phyloP scores from a whole-genome alignment of 73 alveolate species.

The Loxodes magnus region DNA sequence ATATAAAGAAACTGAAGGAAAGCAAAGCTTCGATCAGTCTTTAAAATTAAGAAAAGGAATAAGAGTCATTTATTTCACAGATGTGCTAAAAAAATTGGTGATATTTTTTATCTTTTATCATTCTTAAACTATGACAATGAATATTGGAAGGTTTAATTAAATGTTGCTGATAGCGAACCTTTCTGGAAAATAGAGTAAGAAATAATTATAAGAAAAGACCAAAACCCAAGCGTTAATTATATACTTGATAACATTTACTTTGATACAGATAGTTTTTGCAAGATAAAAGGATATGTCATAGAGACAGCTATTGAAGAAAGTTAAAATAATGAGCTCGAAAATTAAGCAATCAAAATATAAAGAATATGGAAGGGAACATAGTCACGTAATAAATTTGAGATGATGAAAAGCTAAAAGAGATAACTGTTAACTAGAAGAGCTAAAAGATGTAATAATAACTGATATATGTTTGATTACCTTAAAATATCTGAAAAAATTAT shows the following conservation, averaged over 20 bases:
- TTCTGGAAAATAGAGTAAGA: conserved; percentile 13
- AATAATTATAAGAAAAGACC: not conserved
- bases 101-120: not conserved
- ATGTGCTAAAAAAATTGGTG: not conserved
- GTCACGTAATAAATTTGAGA: not conserved
- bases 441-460: not conserved
- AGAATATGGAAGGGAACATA: conserved; percentile 4
- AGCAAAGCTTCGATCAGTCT: not conserved
- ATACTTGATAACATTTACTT: not conserved
- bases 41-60: not conserved
- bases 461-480: not conserved
- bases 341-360: conserved; percentile 1
- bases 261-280: not conserved
- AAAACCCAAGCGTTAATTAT: not conserved
- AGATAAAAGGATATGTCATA: not conserved
- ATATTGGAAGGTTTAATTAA: not conserved
- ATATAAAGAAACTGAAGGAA: not conserved
- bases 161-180: not conserved
- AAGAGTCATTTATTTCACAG: not conserved
- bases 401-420: not conserved
- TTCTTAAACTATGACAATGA: too few relatives aligned
- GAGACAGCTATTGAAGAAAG: conserved; percentile 1
- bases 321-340: too few relatives aligned
- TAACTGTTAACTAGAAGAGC: not conserved
- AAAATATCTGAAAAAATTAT: not conserved